phyloP scores from a whole-genome alignment of 2,329 filamentous ascomycete species.

The Magnaporthales sp. region DNA sequence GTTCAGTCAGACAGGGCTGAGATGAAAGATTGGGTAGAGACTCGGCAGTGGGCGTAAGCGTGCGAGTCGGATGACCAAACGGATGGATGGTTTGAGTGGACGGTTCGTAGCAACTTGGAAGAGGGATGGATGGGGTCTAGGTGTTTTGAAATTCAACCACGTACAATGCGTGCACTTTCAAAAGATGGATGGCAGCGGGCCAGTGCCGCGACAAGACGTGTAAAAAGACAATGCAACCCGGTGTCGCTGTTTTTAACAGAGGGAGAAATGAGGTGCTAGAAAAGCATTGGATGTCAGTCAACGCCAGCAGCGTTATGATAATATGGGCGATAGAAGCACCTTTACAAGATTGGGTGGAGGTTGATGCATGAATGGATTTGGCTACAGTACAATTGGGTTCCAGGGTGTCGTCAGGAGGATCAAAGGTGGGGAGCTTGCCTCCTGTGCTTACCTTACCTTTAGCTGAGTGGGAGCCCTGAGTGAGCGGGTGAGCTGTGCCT shows the following conservation, averaged over 20 bases:
- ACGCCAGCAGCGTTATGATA: neutral
- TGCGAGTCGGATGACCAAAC: neutral
- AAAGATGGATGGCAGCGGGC: neutral
- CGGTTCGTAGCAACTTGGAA: neutral
- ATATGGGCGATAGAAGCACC: neutral
- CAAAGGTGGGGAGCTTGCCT: neutral
- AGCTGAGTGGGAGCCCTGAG: neutral
- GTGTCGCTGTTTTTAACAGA: neutral
- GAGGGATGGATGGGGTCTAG: neutral
- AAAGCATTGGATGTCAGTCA: neutral
- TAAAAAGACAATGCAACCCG: neutral
- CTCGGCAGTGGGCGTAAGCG: neutral
- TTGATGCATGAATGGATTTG: neutral
- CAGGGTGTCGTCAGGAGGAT: neutral
- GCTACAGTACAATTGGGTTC: neutral
- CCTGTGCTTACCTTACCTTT: neutral
- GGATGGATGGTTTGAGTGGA: neutral
- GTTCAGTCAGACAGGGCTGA: neutral
- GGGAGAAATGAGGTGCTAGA: neutral
- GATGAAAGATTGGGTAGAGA: neutral
- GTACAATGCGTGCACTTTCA: neutral
- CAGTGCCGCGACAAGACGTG: neutral
- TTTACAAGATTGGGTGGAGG: neutral
- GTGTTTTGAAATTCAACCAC: neutral
- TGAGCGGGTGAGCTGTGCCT: neutral